These are phyloP conservation scores for Beauveria sp. DNA, from an alignment of 2,329 filamentous ascomycete genomes.

Conservation along the genomic window DNA sequence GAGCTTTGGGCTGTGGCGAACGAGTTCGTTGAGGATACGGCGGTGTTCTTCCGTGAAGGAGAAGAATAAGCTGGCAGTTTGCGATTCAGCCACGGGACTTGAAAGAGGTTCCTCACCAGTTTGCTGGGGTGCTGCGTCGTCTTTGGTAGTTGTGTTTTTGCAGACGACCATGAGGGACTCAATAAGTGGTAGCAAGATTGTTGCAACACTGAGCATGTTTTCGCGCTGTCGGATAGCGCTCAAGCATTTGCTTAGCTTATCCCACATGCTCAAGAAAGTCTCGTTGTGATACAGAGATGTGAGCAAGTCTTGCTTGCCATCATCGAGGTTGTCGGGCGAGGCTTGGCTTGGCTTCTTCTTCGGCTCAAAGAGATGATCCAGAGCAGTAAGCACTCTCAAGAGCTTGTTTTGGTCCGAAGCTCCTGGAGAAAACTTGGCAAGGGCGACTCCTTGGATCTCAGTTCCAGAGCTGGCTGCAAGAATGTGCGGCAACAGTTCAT, in stretches of 20 bases:
- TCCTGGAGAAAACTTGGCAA: constrained; percentile 91
- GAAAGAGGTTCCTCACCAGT: constrained; percentile 64
- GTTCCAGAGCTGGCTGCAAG: constrained; percentile 79
- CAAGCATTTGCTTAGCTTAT: constrained; percentile 82
- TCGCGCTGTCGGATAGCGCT: constrained; percentile 83
- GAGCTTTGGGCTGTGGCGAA: constrained; percentile 91
- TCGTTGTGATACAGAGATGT: constrained; percentile 83
- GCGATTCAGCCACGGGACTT: constrained; percentile 67
- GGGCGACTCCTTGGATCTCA: constrained; percentile 88
- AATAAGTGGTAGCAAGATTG: constrained; percentile 86
- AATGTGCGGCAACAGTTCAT: constrained; percentile 79
- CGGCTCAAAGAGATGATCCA: constrained; percentile 91
- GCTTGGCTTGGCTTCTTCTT: constrained; percentile 53
- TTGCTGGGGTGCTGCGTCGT: constrained; percentile 46
- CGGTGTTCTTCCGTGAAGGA: constrained; percentile 95
- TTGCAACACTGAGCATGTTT: constrained; percentile 94
- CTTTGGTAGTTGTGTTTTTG: constrained; percentile 86
- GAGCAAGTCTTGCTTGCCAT: constrained; percentile 75
- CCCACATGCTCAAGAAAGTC: constrained; percentile 87
- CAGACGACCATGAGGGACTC: constrained; percentile 98
- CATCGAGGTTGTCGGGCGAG: constrained; percentile 45
- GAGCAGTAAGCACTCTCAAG: constrained; percentile 80
- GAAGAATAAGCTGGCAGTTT: constrained; percentile 89
- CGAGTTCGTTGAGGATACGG: constrained; percentile 94
- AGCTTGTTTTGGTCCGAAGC: constrained; percentile 96